Evolutionary conservation across 306 rosid species (phyloP).

Genomic region (Bauhinia variegata): DNA sequence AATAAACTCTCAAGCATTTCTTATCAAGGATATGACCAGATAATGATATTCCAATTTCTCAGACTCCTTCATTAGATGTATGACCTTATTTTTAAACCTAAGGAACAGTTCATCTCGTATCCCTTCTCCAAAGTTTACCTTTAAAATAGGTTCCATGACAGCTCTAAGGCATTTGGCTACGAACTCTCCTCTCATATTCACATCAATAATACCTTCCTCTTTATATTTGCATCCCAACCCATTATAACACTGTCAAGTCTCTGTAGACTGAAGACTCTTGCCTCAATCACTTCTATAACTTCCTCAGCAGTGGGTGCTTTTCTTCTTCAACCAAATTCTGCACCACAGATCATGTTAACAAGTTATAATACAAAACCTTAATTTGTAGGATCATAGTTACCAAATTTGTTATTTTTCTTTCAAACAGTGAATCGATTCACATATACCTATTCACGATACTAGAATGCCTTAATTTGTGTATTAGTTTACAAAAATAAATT

Average conservation of each 20-base stretch:
- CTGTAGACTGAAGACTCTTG: slow-evolving; percentile 15
- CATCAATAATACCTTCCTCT: neutral
- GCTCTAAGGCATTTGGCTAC: neutral
- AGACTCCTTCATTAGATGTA: neutral
- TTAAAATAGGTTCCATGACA: slow-evolving; percentile 18
- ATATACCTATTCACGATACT: no score
- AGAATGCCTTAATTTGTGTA: no score
- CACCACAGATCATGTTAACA: neutral
- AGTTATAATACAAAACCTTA: neutral
- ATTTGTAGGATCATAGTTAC: no score
- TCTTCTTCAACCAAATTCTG: slow-evolving; percentile 32
- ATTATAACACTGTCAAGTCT: neutral
- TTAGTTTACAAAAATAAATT: no score
- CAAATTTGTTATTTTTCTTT: no score
- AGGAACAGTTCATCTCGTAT: slow-evolving; percentile 33
- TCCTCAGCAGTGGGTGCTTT: neutral
- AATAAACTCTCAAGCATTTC: neutral
- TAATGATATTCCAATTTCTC: neutral
- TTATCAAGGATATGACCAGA: slow-evolving; percentile 6
- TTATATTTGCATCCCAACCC: slow-evolving; percentile 31
- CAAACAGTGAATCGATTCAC: no score
- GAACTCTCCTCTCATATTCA: neutral
- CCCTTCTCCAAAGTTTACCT: slow-evolving; percentile 9
- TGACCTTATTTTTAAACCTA: no score
- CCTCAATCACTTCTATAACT: neutral